Base-by-base conservation (phyloP, 371 early-diverging fungal species). In the Mortierella sp. region DNA sequence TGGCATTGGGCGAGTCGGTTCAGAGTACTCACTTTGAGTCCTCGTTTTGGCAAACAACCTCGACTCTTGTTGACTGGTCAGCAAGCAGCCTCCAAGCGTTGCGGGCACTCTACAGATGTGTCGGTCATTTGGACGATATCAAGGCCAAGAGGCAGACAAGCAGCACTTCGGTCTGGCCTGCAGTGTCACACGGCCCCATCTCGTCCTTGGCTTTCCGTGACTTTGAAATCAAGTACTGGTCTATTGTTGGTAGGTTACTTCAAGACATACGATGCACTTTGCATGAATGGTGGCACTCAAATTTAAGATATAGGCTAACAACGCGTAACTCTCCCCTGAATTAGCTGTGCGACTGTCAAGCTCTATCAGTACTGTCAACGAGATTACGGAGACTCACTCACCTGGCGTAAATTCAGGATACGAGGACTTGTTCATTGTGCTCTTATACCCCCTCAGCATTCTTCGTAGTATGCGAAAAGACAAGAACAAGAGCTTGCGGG, bases 221-320 rank as follows among this genome's bases (percentile, higher is more conserved):
- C 8, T 80, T 80, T 58, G 78, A 84, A 70, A 75, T 71, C 74
- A 84, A 84, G n/a, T 80, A 78, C 49, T 84, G 80, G 80, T 75
- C 75, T 32, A 80, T 84, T 21, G 73, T 84, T 43, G 80, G 84
- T 84, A 78, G 49, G 80, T 68, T 6, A 32, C 49, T 35, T 27
- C 4, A 68, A 7, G 38, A 38, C 24, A 24, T 24, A 38, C 4
- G 41, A 24, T 32, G 60, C 21, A 18, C 48, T 27, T 1, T 29
- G 10, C 63, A n/a, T 32, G 24, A n/a, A 16, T 48, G 56, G 51
- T 70, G 63, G 21, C 16, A 21, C 51, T 6, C 5, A 4, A 51
- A 51, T 46, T 0, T 32, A 49, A 29, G 16, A 65, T 75, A 14
- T 16, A 7, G 27, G 27, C 38, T 48, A 73, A 51, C 41, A 38